These are phyloP conservation scores for Colletotrichum neosansevieriae DNA, from an alignment of 2,329 filamentous ascomycete genomes.

Conservation along the genomic window DNA sequence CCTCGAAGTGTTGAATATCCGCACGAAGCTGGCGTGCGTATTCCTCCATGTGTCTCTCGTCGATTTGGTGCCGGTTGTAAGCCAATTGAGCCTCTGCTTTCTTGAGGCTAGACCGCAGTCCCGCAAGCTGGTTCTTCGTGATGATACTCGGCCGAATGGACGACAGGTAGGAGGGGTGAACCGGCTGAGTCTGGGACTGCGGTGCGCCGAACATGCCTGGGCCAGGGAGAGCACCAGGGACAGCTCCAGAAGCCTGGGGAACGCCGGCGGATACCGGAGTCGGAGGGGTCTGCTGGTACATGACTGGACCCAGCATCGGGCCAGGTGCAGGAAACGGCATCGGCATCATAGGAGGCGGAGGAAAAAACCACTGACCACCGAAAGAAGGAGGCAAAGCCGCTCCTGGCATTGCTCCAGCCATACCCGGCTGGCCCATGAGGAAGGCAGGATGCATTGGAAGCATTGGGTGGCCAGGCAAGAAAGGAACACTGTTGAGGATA, in stretches of 20 bases:
- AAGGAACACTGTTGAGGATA: conserved; percentile 34
- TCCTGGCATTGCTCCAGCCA: no score
- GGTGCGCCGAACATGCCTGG: neutral
- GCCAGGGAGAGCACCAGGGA: neutral
- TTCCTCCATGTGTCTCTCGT: conserved; percentile 63
- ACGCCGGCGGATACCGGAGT: conserved; percentile 11
- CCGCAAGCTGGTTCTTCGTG: conserved; percentile 68
- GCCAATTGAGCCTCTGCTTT: conserved; percentile 69
- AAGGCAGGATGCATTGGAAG: conserved; percentile 27
- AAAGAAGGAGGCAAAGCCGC: conserved; percentile 27
- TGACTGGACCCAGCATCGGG: conserved; percentile 44
- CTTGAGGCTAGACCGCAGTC: conserved; percentile 64
- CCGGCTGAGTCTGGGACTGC: neutral
- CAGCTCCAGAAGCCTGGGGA: neutral
- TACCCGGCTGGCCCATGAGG: conserved; percentile 19
- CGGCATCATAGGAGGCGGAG: conserved; percentile 34
- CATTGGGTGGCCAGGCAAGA: conserved; percentile 26
- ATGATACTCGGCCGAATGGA: conserved; percentile 72
- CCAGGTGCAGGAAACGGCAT: conserved; percentile 42
- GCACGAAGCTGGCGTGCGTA: conserved; percentile 56
- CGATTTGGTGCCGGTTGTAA: conserved; percentile 73
- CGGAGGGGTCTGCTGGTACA: conserved; percentile 26
- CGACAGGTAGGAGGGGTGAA: conserved; percentile 52
- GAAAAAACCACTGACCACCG: conserved; percentile 33
- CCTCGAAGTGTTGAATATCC: conserved; percentile 64